Evolutionary conservation across 352 stramenopile species (phyloP), one percentile per base, ranked within the genome.

Genomic region (Vaucheria bursata): DNA sequence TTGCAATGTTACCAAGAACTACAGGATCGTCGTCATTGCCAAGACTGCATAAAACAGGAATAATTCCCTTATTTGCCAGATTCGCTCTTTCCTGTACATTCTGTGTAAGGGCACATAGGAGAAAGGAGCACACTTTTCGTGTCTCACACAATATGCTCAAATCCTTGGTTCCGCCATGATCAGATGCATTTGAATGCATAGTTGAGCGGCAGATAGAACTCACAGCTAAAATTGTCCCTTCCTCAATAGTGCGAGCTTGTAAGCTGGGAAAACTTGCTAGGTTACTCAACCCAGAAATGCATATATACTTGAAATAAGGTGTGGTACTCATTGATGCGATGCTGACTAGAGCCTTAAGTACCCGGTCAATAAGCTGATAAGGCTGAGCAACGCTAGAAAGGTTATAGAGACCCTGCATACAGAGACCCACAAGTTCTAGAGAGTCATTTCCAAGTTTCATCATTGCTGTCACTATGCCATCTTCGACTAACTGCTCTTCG

Each of bases 341-440:
- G 31, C 50, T 40, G 37, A 85, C 31, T 66, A 80, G 37, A 75
- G 45, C 76, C 79, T 87, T 40, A 82, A 87, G 3, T 85, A 90
- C 12, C 83, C 89, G 29, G 80, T 95, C 90, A 25, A 95, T 93
- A 79, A 93, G 91, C 31, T 88, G 84, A 76, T 94, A 95, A 0
- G 90, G 90, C 59, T 91, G 86, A 4, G 84, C 82, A 5, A 95
- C 91, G 69, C 89, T 94, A 0, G 90, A 95, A 18, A 95, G 83
- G 53, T 95, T 95, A 85, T 92, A 95, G 0, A 95, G 79, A 0
- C 88, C 91, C 52, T 82, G 73, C 12, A 31, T 84, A 33, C 88
- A 93, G 6, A 94, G 87, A 37, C 84, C 75, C 0, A 89, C 80
- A 0, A 92, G 71, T 12, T 75, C 87, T 12, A 5, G 5, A 12